These are phyloP conservation scores for Alternaria conjuncta DNA, from an alignment of 2,329 filamentous ascomycete genomes.

Conservation along the genomic window DNA sequence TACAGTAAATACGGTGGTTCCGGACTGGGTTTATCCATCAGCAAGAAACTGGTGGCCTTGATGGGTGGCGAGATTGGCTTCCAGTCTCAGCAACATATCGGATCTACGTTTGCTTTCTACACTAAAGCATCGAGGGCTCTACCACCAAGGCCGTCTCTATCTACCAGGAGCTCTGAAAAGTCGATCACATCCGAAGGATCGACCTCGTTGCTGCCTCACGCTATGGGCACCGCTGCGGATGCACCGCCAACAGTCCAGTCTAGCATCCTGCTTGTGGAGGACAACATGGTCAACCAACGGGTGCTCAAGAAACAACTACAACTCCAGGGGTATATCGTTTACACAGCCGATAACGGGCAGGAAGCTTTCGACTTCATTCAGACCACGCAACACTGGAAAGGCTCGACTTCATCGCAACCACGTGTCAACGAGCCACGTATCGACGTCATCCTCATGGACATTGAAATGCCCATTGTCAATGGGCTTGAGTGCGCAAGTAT, in stretches of 20 bases:
- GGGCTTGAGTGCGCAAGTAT: slow-evolving; percentile 27
- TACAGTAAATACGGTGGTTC: slow-evolving; percentile 31
- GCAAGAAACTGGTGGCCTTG: slow-evolving; percentile 27
- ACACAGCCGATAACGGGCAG: slow-evolving; percentile 34
- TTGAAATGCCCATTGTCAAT: slow-evolving; percentile 43
- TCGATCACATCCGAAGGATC: not conserved
- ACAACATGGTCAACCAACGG: slow-evolving; percentile 41
- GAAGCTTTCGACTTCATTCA: slow-evolving; percentile 17
- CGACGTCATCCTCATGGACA: slow-evolving; percentile 28
- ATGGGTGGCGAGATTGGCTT: slow-evolving; percentile 34
- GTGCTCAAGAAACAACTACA: slow-evolving; percentile 32
- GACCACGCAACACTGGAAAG: not conserved
- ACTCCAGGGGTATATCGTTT: slow-evolving; percentile 26
- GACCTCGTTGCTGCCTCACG: not conserved
- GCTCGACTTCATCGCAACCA: slow-evolving; percentile 19
- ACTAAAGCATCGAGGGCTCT: slow-evolving; percentile 6
- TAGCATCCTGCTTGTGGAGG: not conserved
- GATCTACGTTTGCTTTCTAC: slow-evolving; percentile 35
- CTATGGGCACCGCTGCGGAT: not conserved
- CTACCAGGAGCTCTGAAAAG: not conserved
- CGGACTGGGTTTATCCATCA: slow-evolving; percentile 30
- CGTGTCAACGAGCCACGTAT: not conserved
- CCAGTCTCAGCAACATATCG: slow-evolving; percentile 20
- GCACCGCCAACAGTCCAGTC: not conserved
- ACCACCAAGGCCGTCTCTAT: not conserved